Evolutionary conservation across 768 basidiomycete genomes (phyloP), one percentile per base, ranked within the genome.

Genomic region (Rhizopogon roseolus): DNA sequence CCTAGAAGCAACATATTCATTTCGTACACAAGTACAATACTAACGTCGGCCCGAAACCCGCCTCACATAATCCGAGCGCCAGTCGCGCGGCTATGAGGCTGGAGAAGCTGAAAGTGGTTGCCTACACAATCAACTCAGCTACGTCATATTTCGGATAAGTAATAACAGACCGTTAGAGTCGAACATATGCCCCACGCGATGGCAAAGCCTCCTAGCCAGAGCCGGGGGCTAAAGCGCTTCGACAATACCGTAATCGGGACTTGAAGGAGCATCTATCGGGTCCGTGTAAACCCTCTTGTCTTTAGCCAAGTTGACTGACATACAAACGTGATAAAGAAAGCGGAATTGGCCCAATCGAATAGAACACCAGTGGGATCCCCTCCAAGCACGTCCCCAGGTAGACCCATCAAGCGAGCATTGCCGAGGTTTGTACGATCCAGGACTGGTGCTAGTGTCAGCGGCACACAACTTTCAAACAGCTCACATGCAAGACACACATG

Each of bases 261-360:
- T 71, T 84, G 81, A 52, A 71, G 81, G 16, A 86, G 53, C 51
- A 88, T 84, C 82, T 86, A 61, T 32, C 14, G 7, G n/a, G 40
- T 11, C 16, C 9, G 4, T 11, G 25, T 51, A 49, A 61, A 19
- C 4, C n/a, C 22, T 28, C 27, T 16, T 27, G 29, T 25, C 22
- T 45, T 22, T 22, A 29, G 41, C 22, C 22, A n/a, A 48, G 25
- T 27, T 52, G 40, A 49, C n/a, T 16, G 17, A 65, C 76, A 38
- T 52, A 84, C 84, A 62, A 86, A 87, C 55, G 86, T 80, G 63
- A 87, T 80, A 71, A 82, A 88, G 69, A 88, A 88, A 4, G 75
- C 76, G 1, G 84, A 84, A 56, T 82, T 84, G 41, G 84, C 71
- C 85, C 84, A 85, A 64, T 85, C 84, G 60, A 84, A 87, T 7